These are phyloP conservation scores for Tephrocybe sp. DNA, from an alignment of 768 basidiomycete species.

Conservation along the genomic window DNA sequence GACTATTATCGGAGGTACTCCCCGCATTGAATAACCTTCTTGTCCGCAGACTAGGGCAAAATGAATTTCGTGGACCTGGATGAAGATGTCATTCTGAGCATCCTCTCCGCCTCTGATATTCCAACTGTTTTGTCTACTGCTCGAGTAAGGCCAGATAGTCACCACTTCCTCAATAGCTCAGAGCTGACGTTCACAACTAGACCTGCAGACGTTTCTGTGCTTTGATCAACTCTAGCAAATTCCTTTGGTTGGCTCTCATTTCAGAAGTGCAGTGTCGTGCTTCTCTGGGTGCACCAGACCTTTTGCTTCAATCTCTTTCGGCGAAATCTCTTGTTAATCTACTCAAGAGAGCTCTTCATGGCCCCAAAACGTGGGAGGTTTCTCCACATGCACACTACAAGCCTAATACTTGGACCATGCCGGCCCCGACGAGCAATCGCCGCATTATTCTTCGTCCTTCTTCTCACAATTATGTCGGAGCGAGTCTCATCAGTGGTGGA, in stretches of 20 bases:
- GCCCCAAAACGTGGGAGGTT: constrained; percentile 4
- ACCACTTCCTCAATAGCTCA: too few species aligned
- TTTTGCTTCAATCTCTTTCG: constrained; percentile 3
- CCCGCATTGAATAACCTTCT: too few species aligned
- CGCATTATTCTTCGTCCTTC: not conserved
- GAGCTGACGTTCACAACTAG: not conserved
- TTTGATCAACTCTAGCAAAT: constrained; percentile 1
- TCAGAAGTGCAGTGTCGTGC: constrained; percentile 2
- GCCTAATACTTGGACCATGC: not conserved
- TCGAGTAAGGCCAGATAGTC: not conserved
- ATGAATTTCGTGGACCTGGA: constrained; percentile 1
- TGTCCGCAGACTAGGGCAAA: too few species aligned
- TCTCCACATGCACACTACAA: not conserved
- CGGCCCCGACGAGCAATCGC: not conserved
- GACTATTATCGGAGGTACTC: too few species aligned
- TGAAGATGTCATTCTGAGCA: constrained; percentile 4
- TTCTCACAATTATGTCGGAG: not conserved
- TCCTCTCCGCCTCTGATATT: constrained; percentile 5
- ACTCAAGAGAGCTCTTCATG: constrained; percentile 3
- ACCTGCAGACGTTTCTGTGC: constrained; percentile 8
- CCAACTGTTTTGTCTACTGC: constrained; percentile 6
- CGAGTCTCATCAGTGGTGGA: not conserved
- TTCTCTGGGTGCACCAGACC: not conserved
- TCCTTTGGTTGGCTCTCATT: constrained; percentile 8
- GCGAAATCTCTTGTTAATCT: not conserved